These are phyloP conservation scores for Vinca major DNA, from an alignment of 305 asterid species.

Conservation along the genomic window DNA sequence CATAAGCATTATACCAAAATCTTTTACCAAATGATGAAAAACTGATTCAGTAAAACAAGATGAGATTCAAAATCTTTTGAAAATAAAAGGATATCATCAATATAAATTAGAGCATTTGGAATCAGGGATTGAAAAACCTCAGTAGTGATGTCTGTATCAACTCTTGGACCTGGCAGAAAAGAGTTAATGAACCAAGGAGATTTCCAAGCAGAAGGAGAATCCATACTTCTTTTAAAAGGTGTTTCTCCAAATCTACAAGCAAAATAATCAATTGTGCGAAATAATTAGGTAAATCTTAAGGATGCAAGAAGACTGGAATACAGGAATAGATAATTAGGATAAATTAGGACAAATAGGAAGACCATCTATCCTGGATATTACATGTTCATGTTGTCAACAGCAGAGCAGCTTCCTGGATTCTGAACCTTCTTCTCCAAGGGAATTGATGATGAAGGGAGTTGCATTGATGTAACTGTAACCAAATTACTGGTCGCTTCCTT, in stretches of 20 bases:
- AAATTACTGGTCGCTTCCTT: constrained; percentile 17
- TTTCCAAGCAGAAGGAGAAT: constrained; percentile 84
- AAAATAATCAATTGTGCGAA: not conserved
- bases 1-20: no score
- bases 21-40: no score
- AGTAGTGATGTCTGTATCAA: constrained; percentile 58
- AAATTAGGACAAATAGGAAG: constrained; percentile 9
- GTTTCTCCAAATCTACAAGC: constrained; percentile 50
- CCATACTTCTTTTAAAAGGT: constrained; percentile 57
- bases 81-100: no score
- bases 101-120: no score
- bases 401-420: constrained; percentile 43
- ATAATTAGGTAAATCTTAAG: constrained; percentile 11
- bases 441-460: constrained; percentile 30
- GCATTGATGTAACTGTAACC: constrained; percentile 36
- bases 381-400: constrained; percentile 52
- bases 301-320: constrained; percentile 7
- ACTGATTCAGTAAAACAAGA: no score
- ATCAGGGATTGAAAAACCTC: no score
- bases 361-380: constrained; percentile 28
- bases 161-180: constrained; percentile 59
- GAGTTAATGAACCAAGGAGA: constrained; percentile 72
- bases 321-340: no score
- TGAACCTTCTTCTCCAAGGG: constrained; percentile 44
- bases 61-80: no score